Percentiles rank a stretch among this genome's conserved stretches.
phyloP scores from a whole-genome alignment of 1,139 yeast species.

The Nadsonia starkeyi-henricii region DNA sequence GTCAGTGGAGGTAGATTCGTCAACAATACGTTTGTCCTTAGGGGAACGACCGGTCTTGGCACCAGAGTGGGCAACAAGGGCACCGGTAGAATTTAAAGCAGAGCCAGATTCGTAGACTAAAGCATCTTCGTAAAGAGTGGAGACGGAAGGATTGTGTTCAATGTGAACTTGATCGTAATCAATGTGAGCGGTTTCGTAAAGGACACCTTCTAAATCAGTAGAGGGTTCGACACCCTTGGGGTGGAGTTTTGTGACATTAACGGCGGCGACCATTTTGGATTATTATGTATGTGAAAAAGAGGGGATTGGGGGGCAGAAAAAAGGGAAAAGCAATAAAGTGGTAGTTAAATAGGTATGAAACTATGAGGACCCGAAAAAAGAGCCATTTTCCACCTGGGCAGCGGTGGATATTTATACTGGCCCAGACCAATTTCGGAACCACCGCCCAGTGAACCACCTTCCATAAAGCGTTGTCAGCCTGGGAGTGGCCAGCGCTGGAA shows the following conservation, averaged over 20 bases:
- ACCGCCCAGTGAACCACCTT: no score
- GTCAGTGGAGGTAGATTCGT: conserved; percentile 71
- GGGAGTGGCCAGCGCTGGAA: no score
- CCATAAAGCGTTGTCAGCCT: no score
- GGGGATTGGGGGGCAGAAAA: no score
- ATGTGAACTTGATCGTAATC: conserved; percentile 28
- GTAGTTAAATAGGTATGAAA: no score
- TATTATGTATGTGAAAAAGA: no score
- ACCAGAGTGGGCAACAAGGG: conserved; percentile 92
- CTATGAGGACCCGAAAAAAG: no score
- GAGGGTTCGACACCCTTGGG: conserved; percentile 29
- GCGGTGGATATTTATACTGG: no score
- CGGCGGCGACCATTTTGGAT: conserved; percentile 22
- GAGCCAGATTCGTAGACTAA: conserved; percentile 73
- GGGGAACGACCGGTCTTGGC: conserved; percentile 97
- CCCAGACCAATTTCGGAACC: no score
- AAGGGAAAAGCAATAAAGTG: no score
- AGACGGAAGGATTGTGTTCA: conserved; percentile 88
- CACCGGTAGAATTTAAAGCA: conserved; percentile 87
- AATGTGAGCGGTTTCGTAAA: conserved; percentile 28
- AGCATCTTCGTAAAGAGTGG: conserved; percentile 90
- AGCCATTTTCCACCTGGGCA: no score
- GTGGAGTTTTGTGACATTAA: conserved; percentile 28
- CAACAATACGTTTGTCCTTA: conserved; percentile 95
- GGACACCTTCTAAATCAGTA: conserved; percentile 28